Percentiles rank a stretch among this genome's conserved stretches.
Evolutionary conservation across 805 yeast genomes (phyloP).

Genomic region (Candida arabinofermentans): DNA sequence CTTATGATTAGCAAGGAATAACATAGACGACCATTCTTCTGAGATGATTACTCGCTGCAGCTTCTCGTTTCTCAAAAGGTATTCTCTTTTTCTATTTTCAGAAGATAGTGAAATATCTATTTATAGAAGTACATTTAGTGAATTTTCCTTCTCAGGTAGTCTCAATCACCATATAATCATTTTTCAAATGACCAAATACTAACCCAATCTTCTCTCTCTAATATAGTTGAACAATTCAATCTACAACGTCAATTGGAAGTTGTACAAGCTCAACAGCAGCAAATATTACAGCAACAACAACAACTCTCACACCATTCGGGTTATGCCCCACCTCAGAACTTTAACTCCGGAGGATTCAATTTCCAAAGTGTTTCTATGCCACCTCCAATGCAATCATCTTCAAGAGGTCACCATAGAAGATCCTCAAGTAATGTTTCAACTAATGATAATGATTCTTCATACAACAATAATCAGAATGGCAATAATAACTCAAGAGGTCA

Average conservation of each 20-base stretch:
- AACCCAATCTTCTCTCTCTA: conserved; percentile 5
- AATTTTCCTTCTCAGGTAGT: too few relatives aligned
- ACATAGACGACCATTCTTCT: background rate
- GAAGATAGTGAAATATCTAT: background rate
- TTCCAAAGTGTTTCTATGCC: conserved; percentile 23
- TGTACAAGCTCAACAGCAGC: conserved; percentile 91
- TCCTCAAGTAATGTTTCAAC: conserved; percentile 23
- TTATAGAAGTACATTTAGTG: too few relatives aligned
- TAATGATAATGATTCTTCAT: conserved; percentile 9
- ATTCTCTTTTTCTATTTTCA: too few relatives aligned
- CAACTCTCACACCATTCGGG: conserved; percentile 32
- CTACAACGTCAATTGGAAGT: conserved; percentile 89
- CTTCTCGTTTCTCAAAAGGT: too few relatives aligned
- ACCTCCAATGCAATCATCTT: conserved; percentile 28
- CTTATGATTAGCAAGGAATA: background rate
- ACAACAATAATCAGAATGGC: background rate
- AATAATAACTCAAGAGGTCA: conserved; percentile 31
- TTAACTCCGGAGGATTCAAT: conserved; percentile 13
- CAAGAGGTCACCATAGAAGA: conserved; percentile 30
- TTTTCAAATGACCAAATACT: conserved; percentile 4
- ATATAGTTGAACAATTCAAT: conserved; percentile 70
- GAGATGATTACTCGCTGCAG: too few relatives aligned
- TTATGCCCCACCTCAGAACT: conserved; percentile 13
- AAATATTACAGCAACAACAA: conserved; percentile 69
- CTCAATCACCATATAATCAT: too few relatives aligned